Evolutionary conservation across 768 basidiomycete genomes (phyloP).

Genomic region (Boletus rufocinnamomeus): DNA sequence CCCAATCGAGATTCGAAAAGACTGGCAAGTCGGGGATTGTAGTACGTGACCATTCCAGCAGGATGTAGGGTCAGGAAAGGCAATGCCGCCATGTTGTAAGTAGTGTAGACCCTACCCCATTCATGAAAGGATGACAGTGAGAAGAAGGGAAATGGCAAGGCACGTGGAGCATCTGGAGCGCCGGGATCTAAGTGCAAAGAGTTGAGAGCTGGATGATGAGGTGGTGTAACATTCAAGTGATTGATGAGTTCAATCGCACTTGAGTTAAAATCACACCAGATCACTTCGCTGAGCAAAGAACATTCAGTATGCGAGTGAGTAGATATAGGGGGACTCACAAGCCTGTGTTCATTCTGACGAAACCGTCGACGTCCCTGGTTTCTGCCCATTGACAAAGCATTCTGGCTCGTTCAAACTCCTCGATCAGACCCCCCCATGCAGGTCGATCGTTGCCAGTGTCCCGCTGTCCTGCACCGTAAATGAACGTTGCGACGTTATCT

Average conservation of each 20-base stretch:
- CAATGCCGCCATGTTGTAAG: conserved; percentile 3
- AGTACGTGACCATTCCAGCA: conserved; percentile 9
- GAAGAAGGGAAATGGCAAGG: conserved; percentile 7
- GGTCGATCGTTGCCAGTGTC: conserved; percentile 6
- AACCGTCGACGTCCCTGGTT: background rate
- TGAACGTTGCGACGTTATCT: conserved; percentile 5
- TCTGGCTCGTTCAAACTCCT: conserved; percentile 2
- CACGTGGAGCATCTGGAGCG: conserved; percentile 1
- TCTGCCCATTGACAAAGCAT: conserved; percentile 7
- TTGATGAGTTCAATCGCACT: conserved; percentile 4
- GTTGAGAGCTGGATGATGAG: background rate
- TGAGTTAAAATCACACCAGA: conserved; percentile 10
- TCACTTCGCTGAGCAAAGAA: conserved; percentile 3
- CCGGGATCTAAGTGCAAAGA: conserved; percentile 1
- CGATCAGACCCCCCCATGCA: conserved; percentile 1
- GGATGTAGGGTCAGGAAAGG: conserved; percentile 7
- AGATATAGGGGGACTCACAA: background rate
- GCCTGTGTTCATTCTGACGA: conserved; percentile 9
- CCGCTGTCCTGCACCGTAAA: conserved; percentile 4
- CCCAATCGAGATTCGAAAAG: background rate
- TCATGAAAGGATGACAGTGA: conserved; percentile 7
- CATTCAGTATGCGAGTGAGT: background rate
- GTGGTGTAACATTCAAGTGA: conserved; percentile 7
- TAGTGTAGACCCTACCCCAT: conserved; percentile 3
- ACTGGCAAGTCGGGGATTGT: conserved; percentile 2